Base-by-base conservation (phyloP, 1,284 basidiomycete genomes). In the Heterobasidion irregulare region DNA sequence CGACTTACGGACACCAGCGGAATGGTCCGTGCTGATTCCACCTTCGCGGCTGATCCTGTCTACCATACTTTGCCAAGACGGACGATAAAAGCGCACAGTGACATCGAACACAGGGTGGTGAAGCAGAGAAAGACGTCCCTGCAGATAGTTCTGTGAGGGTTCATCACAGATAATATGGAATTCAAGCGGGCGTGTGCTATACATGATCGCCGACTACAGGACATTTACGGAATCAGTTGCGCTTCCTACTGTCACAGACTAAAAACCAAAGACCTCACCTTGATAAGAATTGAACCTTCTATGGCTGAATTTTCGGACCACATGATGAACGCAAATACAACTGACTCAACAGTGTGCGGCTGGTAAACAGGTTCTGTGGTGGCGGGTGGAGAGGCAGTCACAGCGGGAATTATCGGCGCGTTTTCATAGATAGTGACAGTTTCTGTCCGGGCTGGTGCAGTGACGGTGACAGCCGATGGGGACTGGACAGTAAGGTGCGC, bases 121-220 rank as follows among this genome's bases (percentile, higher is more conserved):
- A 34, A 78, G 61, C 35, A 76, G 69, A 7, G 62, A 52, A 18
- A 77, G 55, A 5, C 75, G 68, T 7, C 58, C 58, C 55, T 73
- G 68, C 6, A 77, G 62, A 53, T 70, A 68, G 5, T 61, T 50
- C 55, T 74, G 70, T 1, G 75, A 75, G 8, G 52, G 60, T 33
- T 73, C 68, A 57, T 78, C 75, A 57, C 75, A 77, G 18, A 78
- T 70, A 54, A 78, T 74, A 59, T 78, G 76, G 55, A 78, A 71
- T n/a, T 76, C 69, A 13, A 72, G 64, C 15, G 76, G 74, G 41
- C 65, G 66, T 18, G 70, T 70, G 48, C 65, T 71, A 58, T 78
- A 76, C 63, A 78, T 70, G 8, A 78, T 60, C 50, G 75, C 73
- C 33, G 75, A 73, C 75, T 78, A 12, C 13, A 8, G 6, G 5